These are phyloP conservation scores for Fusarium bactridioides DNA, from an alignment of 2,329 filamentous ascomycete species.

Conservation along the genomic window DNA sequence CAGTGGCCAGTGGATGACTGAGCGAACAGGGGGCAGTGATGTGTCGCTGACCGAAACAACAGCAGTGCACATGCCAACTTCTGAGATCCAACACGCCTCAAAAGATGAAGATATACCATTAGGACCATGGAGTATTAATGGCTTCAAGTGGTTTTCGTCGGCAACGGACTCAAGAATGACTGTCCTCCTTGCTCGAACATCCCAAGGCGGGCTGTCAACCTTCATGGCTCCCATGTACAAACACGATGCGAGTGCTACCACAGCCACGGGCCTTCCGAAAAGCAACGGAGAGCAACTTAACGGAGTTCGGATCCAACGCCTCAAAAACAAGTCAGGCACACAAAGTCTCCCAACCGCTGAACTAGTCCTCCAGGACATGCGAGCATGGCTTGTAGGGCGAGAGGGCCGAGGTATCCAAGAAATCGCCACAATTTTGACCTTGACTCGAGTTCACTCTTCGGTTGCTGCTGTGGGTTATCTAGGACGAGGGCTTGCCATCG, in stretches of 20 bases:
- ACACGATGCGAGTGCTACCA: constrained; percentile 45
- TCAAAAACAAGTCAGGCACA: constrained; percentile 79
- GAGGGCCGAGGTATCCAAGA: constrained; percentile 73
- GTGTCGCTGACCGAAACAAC: constrained; percentile 73
- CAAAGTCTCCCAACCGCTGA: constrained; percentile 76
- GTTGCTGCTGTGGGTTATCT: constrained; percentile 61
- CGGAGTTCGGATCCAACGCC: constrained; percentile 70
- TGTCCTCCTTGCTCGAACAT: constrained; percentile 69
- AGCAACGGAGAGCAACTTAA: constrained; percentile 60
- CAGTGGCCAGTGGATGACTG: constrained; percentile 81
- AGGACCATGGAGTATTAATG: constrained; percentile 67
- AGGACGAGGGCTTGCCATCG: constrained; percentile 64
- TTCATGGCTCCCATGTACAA: constrained; percentile 72
- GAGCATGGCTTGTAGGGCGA: constrained; percentile 71
- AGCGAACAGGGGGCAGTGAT: constrained; percentile 73
- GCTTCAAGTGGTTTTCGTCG: constrained; percentile 69
- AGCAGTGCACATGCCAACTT: constrained; percentile 48
- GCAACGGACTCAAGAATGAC: constrained; percentile 56
- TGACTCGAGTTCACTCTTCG: constrained; percentile 68
- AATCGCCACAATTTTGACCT: constrained; percentile 72
- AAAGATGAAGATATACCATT: constrained; percentile 47
- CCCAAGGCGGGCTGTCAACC: constrained; percentile 36
- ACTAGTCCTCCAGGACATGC: constrained; percentile 69
- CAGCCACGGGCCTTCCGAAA: constrained; percentile 37
- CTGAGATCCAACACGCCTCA: constrained; percentile 8